Percentiles rank a stretch among this genome's conserved stretches.
Conservation (phyloP, 768 basidiomycete genomes). For the Mrakia gelida region DNA sequence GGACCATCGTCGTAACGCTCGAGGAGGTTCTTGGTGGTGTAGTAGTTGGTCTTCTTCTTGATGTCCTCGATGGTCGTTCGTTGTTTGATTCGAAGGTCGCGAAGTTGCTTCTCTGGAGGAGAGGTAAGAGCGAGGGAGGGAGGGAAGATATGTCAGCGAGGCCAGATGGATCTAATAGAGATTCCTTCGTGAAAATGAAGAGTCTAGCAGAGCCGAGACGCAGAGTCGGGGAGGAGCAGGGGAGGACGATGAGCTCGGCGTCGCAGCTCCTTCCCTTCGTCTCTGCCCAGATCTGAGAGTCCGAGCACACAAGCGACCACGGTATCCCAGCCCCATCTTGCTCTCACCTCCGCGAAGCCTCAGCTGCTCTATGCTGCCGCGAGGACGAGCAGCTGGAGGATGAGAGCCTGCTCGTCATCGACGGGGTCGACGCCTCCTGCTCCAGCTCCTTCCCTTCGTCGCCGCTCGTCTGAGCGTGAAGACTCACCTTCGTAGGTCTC, state of each 20-base stretch:
- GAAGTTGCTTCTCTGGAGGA: constrained; percentile 61
- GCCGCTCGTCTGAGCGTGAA: background rate
- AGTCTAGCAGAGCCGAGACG: too few relatives aligned
- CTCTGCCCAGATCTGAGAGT: too few relatives aligned
- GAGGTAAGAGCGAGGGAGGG: too few relatives aligned
- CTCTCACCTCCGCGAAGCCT: too few relatives aligned
- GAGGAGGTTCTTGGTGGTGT: constrained; percentile 80
- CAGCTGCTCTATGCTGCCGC: too few relatives aligned
- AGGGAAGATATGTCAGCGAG: background rate
- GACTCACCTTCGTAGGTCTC: constrained; percentile 71
- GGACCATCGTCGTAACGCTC: constrained; percentile 74
- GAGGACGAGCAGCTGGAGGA: background rate
- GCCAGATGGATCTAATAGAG: too few relatives aligned
- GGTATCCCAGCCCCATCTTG: too few relatives aligned
- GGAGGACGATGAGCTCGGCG: too few relatives aligned
- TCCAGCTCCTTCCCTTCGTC: background rate
- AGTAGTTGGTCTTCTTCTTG: constrained; percentile 96
- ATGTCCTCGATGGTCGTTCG: constrained; percentile 86
- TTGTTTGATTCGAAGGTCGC: constrained; percentile 61
- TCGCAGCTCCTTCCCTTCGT: too few relatives aligned
- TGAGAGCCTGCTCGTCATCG: background rate
- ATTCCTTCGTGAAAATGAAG: too few relatives aligned
- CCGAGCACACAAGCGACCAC: too few relatives aligned
- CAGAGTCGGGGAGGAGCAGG: background rate
- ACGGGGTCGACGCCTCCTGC: background rate